Evolutionary conservation across 2,329 filamentous ascomycete species (phyloP).

Genomic region (Ophiostoma novo-ulmi): DNA sequence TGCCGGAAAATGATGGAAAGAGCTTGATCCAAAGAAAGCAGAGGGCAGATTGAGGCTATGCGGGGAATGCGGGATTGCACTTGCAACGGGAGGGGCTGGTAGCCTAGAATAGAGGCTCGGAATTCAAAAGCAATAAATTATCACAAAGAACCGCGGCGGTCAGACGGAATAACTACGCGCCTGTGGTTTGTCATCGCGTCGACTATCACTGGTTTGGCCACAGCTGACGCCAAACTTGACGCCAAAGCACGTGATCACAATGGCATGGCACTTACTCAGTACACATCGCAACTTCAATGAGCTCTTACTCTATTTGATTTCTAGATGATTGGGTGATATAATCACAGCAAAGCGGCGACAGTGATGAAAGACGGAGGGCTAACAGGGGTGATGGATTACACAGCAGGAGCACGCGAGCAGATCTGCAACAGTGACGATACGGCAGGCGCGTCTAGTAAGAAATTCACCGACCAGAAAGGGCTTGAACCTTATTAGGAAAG

Average conservation of each 20-base stretch:
- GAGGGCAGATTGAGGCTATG: background rate
- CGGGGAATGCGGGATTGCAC: background rate
- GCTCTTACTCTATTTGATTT: no score
- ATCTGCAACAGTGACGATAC: background rate
- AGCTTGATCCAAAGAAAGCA: background rate
- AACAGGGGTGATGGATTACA: no score
- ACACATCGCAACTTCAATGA: no score
- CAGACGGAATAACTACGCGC: conserved; percentile 25
- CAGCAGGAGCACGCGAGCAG: background rate
- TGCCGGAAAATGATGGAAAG: background rate
- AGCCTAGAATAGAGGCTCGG: background rate
- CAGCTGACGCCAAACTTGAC: conserved; percentile 23
- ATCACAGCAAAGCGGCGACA: background rate
- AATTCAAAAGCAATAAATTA: conserved; percentile 4
- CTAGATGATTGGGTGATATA: background rate
- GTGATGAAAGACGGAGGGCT: background rate
- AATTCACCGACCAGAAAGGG: background rate
- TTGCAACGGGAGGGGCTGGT: background rate
- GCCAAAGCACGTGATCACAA: conserved; percentile 30
- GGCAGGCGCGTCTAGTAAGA: background rate
- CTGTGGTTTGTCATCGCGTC: conserved; percentile 29
- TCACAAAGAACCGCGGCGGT: background rate
- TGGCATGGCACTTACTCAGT: no score
- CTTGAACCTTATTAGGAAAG: background rate
- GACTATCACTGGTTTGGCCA: background rate